Evolutionary conservation across 805 yeast species (phyloP), one percentile per base, ranked within the genome.

Genomic region (Yamadazyma sp.): DNA sequence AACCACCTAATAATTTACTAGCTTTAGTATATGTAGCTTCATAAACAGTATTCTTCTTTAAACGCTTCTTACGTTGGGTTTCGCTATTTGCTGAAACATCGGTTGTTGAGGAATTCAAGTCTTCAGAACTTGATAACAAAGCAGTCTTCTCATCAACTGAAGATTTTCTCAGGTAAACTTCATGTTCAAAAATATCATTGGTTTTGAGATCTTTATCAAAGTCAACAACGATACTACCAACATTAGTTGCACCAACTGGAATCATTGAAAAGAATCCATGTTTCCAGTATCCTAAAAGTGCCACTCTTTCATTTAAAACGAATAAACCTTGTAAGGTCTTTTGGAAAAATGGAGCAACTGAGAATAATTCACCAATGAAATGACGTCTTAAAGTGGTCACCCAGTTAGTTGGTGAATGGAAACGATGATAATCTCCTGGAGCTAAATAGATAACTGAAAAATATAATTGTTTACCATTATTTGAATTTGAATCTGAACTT

Each of bases 211-310:
- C 89, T 62, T 82, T 82, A 61, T 93, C 99, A 52, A 93, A 93
- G 55, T 89, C 87, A 46, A 93, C 73, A 40, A 83, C 80, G 46
- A 93, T 93, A 50, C 95, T 83, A 5, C 99, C 99, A 20, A 93
- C 99, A 62, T 93, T 93, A 2, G 98, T 93, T 16, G 99, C 99
- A 10, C 99, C 99, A 9, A 93, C 98, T 0, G 99, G 97, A 1
- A 96, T 91, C 99, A 93, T 93, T 45, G 94, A 82, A 65, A 93
- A 93, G 51, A 93, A 93, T 0, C 99, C 99, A 56, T 93, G 75
- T 55, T 84, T 86, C 98, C 98, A 93, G 52, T 86, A 80, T 1
- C 99, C 99, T 38, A 93, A 72, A 32, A 93, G 64, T 0, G 98
- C 95, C 3, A 93, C 98, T 49, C 99, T 75, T 62, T 93, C 99